phyloP scores from a whole-genome alignment of 345 rosid genomes.

The Salix udensis region DNA sequence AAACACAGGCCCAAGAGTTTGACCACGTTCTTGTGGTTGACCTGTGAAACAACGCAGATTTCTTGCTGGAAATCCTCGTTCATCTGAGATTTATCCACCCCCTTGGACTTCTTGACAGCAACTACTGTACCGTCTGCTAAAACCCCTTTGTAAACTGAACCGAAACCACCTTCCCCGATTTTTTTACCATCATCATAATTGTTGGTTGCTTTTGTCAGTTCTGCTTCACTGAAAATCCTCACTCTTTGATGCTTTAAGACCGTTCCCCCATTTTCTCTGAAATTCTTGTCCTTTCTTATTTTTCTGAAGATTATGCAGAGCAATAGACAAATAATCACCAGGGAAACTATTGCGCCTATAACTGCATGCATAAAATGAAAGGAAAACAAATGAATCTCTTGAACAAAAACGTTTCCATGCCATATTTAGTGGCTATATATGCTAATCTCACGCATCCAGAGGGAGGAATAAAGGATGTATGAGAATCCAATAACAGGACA shows the following conservation, averaged over 20 bases:
- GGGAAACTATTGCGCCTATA: background rate
- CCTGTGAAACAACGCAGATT: slow-evolving; percentile 24
- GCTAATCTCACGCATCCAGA: too few species aligned
- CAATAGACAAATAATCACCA: background rate
- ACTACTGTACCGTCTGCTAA: background rate
- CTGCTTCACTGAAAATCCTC: slow-evolving; percentile 26
- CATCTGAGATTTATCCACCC: slow-evolving; percentile 8
- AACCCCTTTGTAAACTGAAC: slow-evolving; percentile 27
- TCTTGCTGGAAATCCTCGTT: slow-evolving; percentile 23
- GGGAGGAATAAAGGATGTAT: too few species aligned
- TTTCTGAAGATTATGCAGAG: background rate
- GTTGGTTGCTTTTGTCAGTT: slow-evolving; percentile 26
- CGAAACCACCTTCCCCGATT: slow-evolving; percentile 32
- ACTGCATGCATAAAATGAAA: background rate
- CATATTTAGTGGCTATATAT: too few species aligned
- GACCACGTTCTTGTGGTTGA: slow-evolving; percentile 35
- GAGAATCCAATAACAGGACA: background rate
- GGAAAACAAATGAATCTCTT: background rate
- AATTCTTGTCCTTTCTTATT: slow-evolving; percentile 17
- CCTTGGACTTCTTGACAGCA: slow-evolving; percentile 25
- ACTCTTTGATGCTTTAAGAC: slow-evolving; percentile 28
- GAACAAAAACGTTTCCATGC: too few species aligned
- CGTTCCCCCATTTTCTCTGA: slow-evolving; percentile 27
- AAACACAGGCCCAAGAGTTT: slow-evolving; percentile 32
- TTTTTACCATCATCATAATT: slow-evolving; percentile 10